Percentiles rank a stretch among this genome's conserved stretches.
phyloP scores from a whole-genome alignment of 805 yeast genomes.

The Schwanniomyces pseudopolymorphus region DNA sequence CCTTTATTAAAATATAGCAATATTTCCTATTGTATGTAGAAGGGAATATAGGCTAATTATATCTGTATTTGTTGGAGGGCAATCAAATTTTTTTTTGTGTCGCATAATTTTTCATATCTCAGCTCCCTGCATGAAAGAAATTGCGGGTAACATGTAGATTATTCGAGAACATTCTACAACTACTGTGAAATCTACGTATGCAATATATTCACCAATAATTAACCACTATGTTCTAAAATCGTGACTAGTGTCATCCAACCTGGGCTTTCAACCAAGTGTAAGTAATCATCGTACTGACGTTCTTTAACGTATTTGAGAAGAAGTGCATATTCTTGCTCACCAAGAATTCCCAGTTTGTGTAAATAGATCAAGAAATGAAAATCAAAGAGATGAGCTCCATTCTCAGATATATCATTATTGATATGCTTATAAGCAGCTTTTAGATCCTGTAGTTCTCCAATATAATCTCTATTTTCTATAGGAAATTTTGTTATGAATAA shows the following conservation, averaged over 20 bases:
- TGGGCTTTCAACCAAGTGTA: slow-evolving; percentile 55
- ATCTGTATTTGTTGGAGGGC: slow-evolving; percentile 7
- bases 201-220: not conserved
- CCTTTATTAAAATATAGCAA: not conserved
- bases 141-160: slow-evolving; percentile 9
- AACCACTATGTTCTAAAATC: slow-evolving; percentile 36
- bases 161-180: slow-evolving; percentile 7
- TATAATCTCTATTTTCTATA: slow-evolving; percentile 73
- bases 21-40: not conserved
- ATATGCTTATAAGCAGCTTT: slow-evolving; percentile 53
- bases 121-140: not conserved
- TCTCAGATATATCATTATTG: slow-evolving; percentile 25
- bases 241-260: slow-evolving; percentile 85
- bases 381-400: slow-evolving; percentile 49
- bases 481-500: slow-evolving; percentile 59
- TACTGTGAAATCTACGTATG: not conserved
- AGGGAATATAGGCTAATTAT: slow-evolving; percentile 1
- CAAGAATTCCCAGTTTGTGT: slow-evolving; percentile 54
- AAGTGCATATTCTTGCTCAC: slow-evolving; percentile 51
- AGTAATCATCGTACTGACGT: slow-evolving; percentile 44
- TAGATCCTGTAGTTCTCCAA: slow-evolving; percentile 75
- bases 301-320: slow-evolving; percentile 49
- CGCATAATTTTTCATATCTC: slow-evolving; percentile 1
- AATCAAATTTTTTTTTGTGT: slow-evolving; percentile 7
- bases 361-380: slow-evolving; percentile 75